Evolutionary conservation across 768 basidiomycete genomes (phyloP).

Genomic region (Hydnomerulius pinastri): DNA sequence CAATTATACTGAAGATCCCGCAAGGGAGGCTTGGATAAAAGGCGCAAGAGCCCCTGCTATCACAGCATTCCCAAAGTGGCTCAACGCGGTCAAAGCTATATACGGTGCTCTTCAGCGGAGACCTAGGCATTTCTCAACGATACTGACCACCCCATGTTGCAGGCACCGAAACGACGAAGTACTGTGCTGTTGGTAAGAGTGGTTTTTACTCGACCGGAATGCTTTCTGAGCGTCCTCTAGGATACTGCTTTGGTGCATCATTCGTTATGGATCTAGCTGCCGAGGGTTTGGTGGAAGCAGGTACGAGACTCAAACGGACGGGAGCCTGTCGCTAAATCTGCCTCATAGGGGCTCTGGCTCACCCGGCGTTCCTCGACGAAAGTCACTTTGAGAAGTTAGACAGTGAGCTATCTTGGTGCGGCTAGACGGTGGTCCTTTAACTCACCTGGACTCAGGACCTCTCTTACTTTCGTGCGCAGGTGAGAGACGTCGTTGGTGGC

Average conservation of each 20-base stretch:
- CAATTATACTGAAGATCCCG: conserved; percentile 30
- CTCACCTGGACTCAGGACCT: conserved; percentile 11
- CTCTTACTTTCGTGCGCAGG: conserved; percentile 26
- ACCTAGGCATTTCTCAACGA: not conserved
- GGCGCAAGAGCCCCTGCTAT: conserved; percentile 34
- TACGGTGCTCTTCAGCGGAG: conserved; percentile 53
- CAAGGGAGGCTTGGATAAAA: conserved; percentile 42
- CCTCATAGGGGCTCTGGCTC: conserved; percentile 47
- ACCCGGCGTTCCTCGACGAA: conserved; percentile 53
- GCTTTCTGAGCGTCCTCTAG: conserved; percentile 28
- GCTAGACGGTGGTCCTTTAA: not conserved
- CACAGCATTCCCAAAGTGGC: conserved; percentile 48
- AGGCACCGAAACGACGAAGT: conserved; percentile 38
- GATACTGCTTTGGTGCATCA: conserved; percentile 59
- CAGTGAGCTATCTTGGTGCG: conserved; percentile 34
- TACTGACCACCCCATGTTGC: not conserved
- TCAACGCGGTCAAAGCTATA: conserved; percentile 46
- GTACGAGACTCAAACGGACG: conserved; percentile 26
- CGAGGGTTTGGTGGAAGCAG: conserved; percentile 45
- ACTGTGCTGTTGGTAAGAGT: conserved; percentile 45
- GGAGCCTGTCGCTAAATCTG: not conserved
- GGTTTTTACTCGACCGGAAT: not conserved
- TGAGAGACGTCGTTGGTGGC: conserved; percentile 5
- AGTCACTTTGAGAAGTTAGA: conserved; percentile 50
- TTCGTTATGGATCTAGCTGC: conserved; percentile 47